A percentile compares a stretch with the other conserved stretches of the same genome.
Evolutionary conservation across 2,329 filamentous ascomycete species (phyloP).

Genomic region (Incumbomyces delicatus): DNA sequence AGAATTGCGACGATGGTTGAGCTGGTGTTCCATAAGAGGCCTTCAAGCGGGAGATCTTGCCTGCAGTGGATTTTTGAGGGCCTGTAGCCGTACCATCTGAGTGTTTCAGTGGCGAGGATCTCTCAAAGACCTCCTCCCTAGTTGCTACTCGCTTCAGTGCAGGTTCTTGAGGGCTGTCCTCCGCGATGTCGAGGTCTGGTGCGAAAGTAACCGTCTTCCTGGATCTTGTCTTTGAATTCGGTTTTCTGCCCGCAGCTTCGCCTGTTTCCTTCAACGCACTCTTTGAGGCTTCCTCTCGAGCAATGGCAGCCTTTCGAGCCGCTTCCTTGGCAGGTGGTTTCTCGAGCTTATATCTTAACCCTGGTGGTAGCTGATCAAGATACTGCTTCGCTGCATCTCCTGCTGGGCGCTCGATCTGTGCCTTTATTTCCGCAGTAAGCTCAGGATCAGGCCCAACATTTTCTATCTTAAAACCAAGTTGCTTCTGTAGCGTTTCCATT

Average conservation of each 20-base stretch:
- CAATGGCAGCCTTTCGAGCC: conserved; percentile 19
- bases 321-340: conserved; percentile 21
- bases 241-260: background rate
- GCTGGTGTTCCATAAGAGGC: conserved; percentile 10
- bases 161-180: background rate
- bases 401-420: background rate
- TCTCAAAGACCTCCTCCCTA: conserved; percentile 34
- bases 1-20: conserved; percentile 14
- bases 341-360: conserved; percentile 25
- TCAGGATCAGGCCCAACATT: conserved; percentile 44
- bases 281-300: conserved; percentile 12
- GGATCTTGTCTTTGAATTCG: conserved; percentile 11
- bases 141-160: conserved; percentile 1
- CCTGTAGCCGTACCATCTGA: conserved; percentile 11
- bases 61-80: conserved; percentile 19
- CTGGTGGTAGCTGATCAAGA: conserved; percentile 24
- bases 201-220: conserved; percentile 79
- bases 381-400: conserved; percentile 1
- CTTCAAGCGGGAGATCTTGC: conserved; percentile 21
- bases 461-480: conserved; percentile 49
- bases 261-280: conserved; percentile 7
- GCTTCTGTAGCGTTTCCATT: conserved; percentile 78
- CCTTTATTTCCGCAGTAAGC: conserved; percentile 4
- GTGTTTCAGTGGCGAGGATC: conserved; percentile 29
- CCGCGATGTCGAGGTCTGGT: conserved; percentile 59